A percentile compares a stretch with the other conserved stretches of the same genome.
Conservation (phyloP, 148 eudicot species). For the Limonium bicolor region DNA sequence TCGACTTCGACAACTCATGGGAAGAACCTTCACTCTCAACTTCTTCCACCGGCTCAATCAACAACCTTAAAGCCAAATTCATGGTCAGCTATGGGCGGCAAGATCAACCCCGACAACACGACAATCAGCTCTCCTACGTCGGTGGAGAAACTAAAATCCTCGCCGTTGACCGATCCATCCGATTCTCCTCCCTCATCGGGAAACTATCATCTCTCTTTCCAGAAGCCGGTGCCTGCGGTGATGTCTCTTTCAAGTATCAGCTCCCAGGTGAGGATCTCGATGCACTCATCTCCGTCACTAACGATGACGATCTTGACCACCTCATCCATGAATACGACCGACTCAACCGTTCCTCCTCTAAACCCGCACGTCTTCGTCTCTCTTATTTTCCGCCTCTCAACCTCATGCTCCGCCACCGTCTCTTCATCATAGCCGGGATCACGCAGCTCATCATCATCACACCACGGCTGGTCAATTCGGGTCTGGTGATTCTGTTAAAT, state of each 20-base stretch:
- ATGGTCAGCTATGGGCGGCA: slow-evolving; percentile 77
- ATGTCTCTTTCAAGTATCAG: slow-evolving; percentile 57
- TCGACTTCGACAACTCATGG: slow-evolving; percentile 51
- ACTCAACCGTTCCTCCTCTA: slow-evolving; percentile 26
- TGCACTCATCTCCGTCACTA: slow-evolving; percentile 74
- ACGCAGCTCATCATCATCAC: no score
- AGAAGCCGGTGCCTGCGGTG: slow-evolving; percentile 2
- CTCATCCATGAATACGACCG: slow-evolving; percentile 90
- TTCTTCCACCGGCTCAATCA: slow-evolving; percentile 15
- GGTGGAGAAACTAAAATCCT: slow-evolving; percentile 88
- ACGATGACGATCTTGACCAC: slow-evolving; percentile 83
- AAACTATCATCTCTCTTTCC: slow-evolving; percentile 22
- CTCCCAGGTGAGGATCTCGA: slow-evolving; percentile 83
- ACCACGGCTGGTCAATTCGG: background rate
- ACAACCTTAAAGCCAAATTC: slow-evolving; percentile 41
- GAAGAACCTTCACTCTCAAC: slow-evolving; percentile 24
- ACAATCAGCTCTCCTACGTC: slow-evolving; percentile 52
- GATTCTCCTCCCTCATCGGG: slow-evolving; percentile 16
- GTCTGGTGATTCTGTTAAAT: slow-evolving; percentile 16
- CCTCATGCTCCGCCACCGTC: no score
- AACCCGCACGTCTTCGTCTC: slow-evolving; percentile 52
- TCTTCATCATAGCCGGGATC: no score
- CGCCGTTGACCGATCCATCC: slow-evolving; percentile 43
- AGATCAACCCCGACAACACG: slow-evolving; percentile 68
- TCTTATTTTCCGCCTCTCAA: slow-evolving; percentile 54